Percentiles rank a stretch among this genome's conserved stretches.
Evolutionary conservation across 2,329 filamentous ascomycete genomes (phyloP).

Genomic region (Neophaeococcomyces mojaviensis): DNA sequence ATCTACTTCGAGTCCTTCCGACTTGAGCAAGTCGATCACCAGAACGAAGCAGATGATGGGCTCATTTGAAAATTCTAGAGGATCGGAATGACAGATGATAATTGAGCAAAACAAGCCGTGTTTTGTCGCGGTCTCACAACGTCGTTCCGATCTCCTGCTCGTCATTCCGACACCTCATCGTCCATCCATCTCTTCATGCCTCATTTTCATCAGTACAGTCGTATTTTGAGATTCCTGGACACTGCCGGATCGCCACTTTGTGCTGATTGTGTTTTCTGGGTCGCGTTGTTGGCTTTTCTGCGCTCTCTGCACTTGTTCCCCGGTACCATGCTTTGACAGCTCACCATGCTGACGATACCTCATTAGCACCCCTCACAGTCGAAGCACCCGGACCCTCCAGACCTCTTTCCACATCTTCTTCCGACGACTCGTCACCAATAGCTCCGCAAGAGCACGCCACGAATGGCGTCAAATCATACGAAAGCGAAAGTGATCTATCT

Average conservation of each 20-base stretch:
- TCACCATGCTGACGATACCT: constrained; percentile 22
- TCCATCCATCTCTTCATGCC: constrained; percentile 14
- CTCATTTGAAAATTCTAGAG: not conserved
- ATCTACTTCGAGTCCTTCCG: too few species aligned
- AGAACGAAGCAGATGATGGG: not conserved
- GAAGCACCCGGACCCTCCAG: constrained; percentile 17
- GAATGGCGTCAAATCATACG: constrained; percentile 39
- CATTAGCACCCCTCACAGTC: constrained; percentile 16
- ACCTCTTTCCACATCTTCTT: constrained; percentile 38
- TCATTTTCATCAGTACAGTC: constrained; percentile 17
- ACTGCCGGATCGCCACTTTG: too few species aligned
- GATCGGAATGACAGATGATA: not conserved
- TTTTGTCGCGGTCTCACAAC: not conserved
- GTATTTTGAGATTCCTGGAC: constrained; percentile 12
- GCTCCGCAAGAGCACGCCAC: constrained; percentile 29
- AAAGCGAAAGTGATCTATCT: constrained; percentile 69
- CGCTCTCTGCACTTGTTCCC: constrained; percentile 4
- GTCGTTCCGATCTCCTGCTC: not conserved
- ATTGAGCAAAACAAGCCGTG: not conserved
- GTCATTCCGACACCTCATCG: constrained; percentile 1
- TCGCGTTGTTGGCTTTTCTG: constrained; percentile 14
- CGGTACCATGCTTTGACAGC: constrained; percentile 9
- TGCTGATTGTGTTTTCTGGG: constrained; percentile 9
- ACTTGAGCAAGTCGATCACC: too few species aligned
- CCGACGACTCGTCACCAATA: constrained; percentile 56